Conservation (phyloP, 1,284 basidiomycete genomes). For the Sanghuangporus weigelae region DNA sequence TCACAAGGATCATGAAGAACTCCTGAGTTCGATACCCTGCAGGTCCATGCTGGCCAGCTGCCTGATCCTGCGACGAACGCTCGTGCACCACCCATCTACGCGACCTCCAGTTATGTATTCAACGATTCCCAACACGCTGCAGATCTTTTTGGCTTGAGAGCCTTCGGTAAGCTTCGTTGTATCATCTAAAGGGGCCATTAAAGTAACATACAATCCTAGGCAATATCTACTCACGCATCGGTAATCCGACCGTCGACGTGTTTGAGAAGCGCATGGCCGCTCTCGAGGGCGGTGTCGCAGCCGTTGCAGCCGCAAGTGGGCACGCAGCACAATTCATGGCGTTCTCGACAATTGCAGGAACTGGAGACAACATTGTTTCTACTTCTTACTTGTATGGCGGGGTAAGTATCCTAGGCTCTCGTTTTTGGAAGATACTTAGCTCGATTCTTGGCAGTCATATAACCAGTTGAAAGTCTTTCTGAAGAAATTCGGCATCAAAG, state of each 20-base stretch:
- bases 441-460: constrained; percentile 49
- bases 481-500: constrained; percentile 73
- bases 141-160: constrained; percentile 73
- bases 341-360: constrained; percentile 55
- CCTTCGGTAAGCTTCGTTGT: constrained; percentile 2
- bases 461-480: constrained; percentile 88
- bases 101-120: constrained; percentile 75
- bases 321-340: constrained; percentile 83
- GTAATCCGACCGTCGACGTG: constrained; percentile 84
- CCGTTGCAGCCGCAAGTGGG: constrained; percentile 75
- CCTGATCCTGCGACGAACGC: constrained; percentile 71
- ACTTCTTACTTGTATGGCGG: constrained; percentile 69
- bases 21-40: constrained; percentile 78
- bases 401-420: constrained; percentile 32
- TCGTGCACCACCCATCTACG: constrained; percentile 81
- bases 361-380: constrained; percentile 82
- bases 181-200: background rate
- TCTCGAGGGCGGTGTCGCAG: constrained; percentile 78
- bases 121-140: constrained; percentile 83
- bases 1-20: constrained; percentile 30
- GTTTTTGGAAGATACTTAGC: background rate
- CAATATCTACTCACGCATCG: constrained; percentile 75
- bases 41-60: constrained; percentile 78
- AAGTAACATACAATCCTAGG: constrained; percentile 34
- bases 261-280: constrained; percentile 84